Base-by-base conservation (phyloP, 495 filamentous ascomycete genomes). In the Neurospora africana region DNA sequence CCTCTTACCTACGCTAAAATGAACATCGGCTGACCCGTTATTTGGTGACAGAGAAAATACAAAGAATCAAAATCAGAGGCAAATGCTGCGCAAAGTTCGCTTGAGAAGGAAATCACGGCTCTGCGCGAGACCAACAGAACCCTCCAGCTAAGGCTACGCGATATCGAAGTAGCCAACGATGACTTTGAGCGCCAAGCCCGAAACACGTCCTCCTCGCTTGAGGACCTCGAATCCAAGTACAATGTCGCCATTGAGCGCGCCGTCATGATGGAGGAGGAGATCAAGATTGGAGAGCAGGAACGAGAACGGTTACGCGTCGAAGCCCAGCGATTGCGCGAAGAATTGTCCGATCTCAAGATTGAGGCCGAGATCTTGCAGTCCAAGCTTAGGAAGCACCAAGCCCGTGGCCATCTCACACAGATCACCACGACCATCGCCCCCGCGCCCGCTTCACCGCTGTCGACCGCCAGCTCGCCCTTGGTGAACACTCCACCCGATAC, bases 131-230 rank as follows among this genome's bases (percentile, higher is more conserved):
- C 89, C 27, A 95, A 93, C 79, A 85, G 96, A 74, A 89, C 91
- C 27, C 79, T 97, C 67, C 91, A 94, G 77, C 84, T 97, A 61
- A 91, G 87, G 79, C 81, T 99, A 68, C 89, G 95, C 72, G 96
- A 99, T 77, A 97, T 95, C 73, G 95, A 99, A 80, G 96, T 99
- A 40, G 91, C 92, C 74, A 99, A 99, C 81, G 95, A 99, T 86
- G 95, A 99, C 79, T 97, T 93, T 79, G 95, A 99, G 82, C 90
- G 94, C 72, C 94, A 98, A 82, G 94, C 95, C 72, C 89, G 95
- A 72, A 93, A 97, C 77, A 97, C 93, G 21, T 92, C 91, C 21
- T 97, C 95, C 61, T 98, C 95, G 71, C 87, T 98, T 74, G 96
- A 99, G 83, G 95, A 98, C 79, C 83, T 99, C 79, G 95, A 98